phyloP scores from a whole-genome alignment of 176 grass and related monocot species.

The Dactylis glomerata region DNA sequence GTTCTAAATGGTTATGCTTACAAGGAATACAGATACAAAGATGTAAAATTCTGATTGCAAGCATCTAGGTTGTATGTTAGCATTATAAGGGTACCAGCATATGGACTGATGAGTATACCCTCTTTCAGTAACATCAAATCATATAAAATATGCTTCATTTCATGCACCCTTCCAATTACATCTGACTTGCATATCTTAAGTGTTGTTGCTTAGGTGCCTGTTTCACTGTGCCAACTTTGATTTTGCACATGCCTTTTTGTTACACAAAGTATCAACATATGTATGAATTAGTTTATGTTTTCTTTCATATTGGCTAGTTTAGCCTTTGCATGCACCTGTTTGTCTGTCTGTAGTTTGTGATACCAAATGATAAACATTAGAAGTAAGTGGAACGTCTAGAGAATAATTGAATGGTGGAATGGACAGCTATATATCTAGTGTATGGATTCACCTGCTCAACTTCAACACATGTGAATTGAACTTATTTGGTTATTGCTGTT shows the following conservation, averaged over 20 bases:
- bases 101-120: not conserved
- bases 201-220: not conserved
- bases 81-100: not conserved
- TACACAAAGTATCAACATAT: not conserved
- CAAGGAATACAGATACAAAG: not conserved
- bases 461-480: not conserved
- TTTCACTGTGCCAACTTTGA: not conserved
- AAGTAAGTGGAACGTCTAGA: not conserved
- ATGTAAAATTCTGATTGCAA: not conserved
- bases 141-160: not conserved
- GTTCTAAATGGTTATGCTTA: not conserved
- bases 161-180: not conserved
- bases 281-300: not conserved
- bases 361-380: not conserved
- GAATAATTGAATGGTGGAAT: not conserved
- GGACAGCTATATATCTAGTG: not conserved
- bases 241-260: not conserved
- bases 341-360: not conserved
- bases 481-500: not conserved
- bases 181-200: not conserved
- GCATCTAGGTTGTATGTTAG: not conserved
- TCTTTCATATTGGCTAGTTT: not conserved
- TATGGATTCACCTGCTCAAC: not conserved
- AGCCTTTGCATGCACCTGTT: not conserved
- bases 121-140: not conserved